Conservation (phyloP, 306 rosid genomes). For the Cyclanthera cordifolia region DNA sequence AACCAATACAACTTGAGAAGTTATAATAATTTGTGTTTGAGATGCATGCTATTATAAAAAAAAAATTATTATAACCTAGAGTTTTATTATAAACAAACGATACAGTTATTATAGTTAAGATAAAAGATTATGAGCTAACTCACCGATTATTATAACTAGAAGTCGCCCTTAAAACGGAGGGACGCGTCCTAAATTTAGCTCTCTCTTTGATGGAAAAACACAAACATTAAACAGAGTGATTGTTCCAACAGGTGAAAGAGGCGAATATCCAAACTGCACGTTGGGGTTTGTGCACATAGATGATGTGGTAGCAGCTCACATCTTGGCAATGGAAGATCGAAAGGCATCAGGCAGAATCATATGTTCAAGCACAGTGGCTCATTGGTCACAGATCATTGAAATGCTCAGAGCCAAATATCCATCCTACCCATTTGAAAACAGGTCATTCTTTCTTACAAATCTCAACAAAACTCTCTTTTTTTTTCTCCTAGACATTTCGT, state of each 20-base stretch:
- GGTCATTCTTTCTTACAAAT: conserved; percentile 27
- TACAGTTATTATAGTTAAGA: too few species aligned
- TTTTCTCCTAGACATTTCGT: background rate
- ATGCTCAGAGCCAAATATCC: conserved; percentile 58
- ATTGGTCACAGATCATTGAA: conserved; percentile 59
- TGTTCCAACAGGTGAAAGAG: conserved; percentile 31
- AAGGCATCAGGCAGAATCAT: conserved; percentile 60
- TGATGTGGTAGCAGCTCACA: conserved; percentile 63
- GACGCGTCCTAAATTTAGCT: background rate
- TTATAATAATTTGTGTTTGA: too few species aligned
- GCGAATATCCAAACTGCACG: conserved; percentile 57
- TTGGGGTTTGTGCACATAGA: conserved; percentile 79
- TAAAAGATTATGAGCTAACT: too few species aligned
- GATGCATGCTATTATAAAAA: too few species aligned
- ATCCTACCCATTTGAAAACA: conserved; percentile 47
- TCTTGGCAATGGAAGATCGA: conserved; percentile 57
- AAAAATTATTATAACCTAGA: too few species aligned
- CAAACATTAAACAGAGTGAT: background rate
- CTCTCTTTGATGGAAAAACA: background rate
- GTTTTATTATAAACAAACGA: too few species aligned
- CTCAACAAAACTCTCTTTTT: background rate
- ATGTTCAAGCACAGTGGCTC: conserved; percentile 69
- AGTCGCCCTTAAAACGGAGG: too few species aligned
- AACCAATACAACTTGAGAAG: too few species aligned
- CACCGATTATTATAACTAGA: too few species aligned